These are phyloP conservation scores for Phialemonium atrogriseum DNA, from an alignment of 2,329 filamentous ascomycete genomes.

Conservation along the genomic window DNA sequence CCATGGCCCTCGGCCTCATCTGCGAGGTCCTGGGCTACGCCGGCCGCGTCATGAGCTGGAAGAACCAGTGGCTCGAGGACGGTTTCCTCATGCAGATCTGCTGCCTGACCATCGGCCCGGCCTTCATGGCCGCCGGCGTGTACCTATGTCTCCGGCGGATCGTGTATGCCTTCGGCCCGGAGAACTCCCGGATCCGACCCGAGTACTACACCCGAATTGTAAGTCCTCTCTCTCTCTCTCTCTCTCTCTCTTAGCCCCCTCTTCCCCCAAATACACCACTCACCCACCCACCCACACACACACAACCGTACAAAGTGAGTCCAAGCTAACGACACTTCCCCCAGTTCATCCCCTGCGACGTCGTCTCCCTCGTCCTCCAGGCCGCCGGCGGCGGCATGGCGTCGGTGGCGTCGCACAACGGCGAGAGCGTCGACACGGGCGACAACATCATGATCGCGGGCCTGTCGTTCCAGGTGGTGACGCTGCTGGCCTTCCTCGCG, in stretches of 20 bases:
- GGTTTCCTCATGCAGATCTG: constrained; percentile 49
- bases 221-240: constrained; percentile 11
- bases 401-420: constrained; percentile 29
- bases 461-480: constrained; percentile 51
- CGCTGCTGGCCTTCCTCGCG: constrained; percentile 44
- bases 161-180: constrained; percentile 36
- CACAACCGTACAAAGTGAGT: neutral
- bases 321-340: too few relatives aligned
- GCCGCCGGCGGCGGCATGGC: constrained; percentile 50
- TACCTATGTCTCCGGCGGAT: constrained; percentile 52
- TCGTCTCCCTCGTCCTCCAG: constrained; percentile 53
- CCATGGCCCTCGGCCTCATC: constrained; percentile 43
- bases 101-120: constrained; percentile 55
- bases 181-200: constrained; percentile 39
- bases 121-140: constrained; percentile 55
- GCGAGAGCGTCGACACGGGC: constrained; percentile 29
- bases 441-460: constrained; percentile 59
- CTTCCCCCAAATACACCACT: too few relatives aligned
- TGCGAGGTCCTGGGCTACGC: constrained; percentile 52
- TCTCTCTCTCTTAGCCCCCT: neutral
- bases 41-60: constrained; percentile 46
- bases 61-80: constrained; percentile 41
- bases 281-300: too few relatives aligned
- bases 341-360: constrained; percentile 58
- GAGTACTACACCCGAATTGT: constrained; percentile 41